Base-by-base conservation (phyloP, 75 land plant species). In the Cryptomeria japonica region DNA sequence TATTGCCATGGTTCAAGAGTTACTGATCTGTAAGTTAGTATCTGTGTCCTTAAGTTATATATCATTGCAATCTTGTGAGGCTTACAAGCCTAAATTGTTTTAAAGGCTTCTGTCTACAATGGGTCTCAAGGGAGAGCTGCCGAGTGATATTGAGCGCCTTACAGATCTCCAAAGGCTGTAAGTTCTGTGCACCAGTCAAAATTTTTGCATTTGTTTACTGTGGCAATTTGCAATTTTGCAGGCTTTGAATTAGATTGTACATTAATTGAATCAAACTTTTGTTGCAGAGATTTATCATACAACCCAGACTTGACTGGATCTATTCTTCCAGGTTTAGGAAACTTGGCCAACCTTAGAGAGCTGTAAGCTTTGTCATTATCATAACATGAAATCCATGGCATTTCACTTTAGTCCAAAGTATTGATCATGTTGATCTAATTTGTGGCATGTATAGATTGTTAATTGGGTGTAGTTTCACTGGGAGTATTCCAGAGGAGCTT, bases 281-380 rank as follows among this genome's bases (percentile, higher is more conserved):
- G 25, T 85, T 85, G 84, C 83, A 95, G 95, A 93, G 93, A 94
- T 79, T 58, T 94, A 49, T 93, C 95, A 22, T 93, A 80, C 80
- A 94, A 94, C 72, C 34, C 70, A 42, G 91, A 85, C 46, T 78
- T 94, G 37, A 94, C 92, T 6, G 95, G 95, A 37, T 44, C 92
- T 0, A 86, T 94, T 39, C 85, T 94, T 58, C 89, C 90, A 4
- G 53, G 39, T 15, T 73, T 94, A 14, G 93, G 91, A 14, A 87
- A 87, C 58, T 90, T 94, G 25, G 36, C 31, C 58, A 88, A 88
- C 7, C 86, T 94, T 80, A 88, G 32, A 76, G 89, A 89, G 46
- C 47, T 94, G 95, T 94, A 90, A 93, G 93, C 83, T 11, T 80
- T 80, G 0, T 14, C 13, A 51, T 51, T 51, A 13, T 80, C 38